These are phyloP conservation scores for Suhomyces maxii DNA, from an alignment of 1,139 yeast species.

Conservation along the genomic window DNA sequence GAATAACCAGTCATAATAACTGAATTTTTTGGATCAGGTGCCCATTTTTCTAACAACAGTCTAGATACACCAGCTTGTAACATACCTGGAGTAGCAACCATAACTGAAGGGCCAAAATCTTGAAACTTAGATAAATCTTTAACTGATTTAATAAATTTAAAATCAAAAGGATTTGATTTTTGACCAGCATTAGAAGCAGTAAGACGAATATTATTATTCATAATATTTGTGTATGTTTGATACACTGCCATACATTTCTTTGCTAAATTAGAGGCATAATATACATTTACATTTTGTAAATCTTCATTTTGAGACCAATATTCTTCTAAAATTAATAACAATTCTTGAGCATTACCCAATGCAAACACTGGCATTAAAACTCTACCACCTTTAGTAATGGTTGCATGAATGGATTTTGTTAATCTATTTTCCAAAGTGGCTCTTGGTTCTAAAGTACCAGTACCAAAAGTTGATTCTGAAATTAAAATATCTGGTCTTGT, in stretches of 20 bases:
- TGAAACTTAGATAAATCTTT: constrained; percentile 81
- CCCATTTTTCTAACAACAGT: constrained; percentile 91
- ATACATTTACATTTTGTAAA: constrained; percentile 76
- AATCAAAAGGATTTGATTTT: constrained; percentile 76
- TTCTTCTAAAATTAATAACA: constrained; percentile 84
- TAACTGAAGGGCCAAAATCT: constrained; percentile 94
- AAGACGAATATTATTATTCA: constrained; percentile 87
- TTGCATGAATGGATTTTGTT: constrained; percentile 79
- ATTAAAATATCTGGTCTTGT: constrained; percentile 84
- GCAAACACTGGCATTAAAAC: constrained; percentile 94
- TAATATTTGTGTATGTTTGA: constrained; percentile 94
- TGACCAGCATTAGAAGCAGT: constrained; percentile 49
- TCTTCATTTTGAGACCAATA: constrained; percentile 89
- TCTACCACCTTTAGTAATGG: constrained; percentile 86
- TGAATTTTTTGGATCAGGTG: constrained; percentile 91
- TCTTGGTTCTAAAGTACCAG: constrained; percentile 94
- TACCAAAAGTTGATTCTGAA: constrained; percentile 95
- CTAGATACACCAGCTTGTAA: constrained; percentile 93
- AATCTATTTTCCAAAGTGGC: constrained; percentile 78
- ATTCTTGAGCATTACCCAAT: constrained; percentile 93
- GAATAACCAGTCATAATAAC: constrained; percentile 94
- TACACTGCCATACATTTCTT: constrained; percentile 96
- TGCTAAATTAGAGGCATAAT: constrained; percentile 91
- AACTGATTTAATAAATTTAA: constrained; percentile 79
- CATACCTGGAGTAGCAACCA: constrained; percentile 98